These are phyloP conservation scores for Adiantum capillusveneris DNA, from an alignment of 75 land plant species.

Conservation along the genomic window DNA sequence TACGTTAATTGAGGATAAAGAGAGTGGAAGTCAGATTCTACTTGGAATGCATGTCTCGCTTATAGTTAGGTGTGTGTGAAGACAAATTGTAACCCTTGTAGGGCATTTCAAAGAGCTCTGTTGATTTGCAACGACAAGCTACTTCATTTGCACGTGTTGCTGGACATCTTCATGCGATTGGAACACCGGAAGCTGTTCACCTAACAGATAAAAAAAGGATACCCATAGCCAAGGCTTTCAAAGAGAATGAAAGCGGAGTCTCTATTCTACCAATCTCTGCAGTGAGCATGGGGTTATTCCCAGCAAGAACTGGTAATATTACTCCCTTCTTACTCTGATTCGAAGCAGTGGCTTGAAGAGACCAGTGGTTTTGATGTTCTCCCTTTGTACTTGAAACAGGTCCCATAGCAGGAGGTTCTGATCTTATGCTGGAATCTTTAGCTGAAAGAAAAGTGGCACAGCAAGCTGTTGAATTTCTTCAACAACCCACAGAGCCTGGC, in stretches of 20 bases:
- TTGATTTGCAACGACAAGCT: not conserved
- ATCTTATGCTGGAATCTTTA: constrained; percentile 1
- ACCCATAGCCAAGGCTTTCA: not conserved
- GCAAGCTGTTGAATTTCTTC: not conserved
- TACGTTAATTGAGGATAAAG: no score
- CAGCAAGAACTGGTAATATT: not conserved
- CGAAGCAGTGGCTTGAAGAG: no score
- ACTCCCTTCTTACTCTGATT: no score
- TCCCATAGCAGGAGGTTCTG: constrained; percentile 1
- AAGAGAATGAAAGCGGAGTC: not conserved
- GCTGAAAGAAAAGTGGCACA: constrained; percentile 4
- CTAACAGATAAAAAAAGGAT: not conserved
- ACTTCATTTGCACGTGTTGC: constrained; percentile 1
- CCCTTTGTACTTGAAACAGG: not conserved
- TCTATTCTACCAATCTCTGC: not conserved
- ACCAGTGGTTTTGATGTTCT: not conserved
- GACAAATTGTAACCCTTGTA: not conserved
- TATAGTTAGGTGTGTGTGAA: no score
- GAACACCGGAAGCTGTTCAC: not conserved
- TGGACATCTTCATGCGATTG: not conserved
- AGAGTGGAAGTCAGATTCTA: no score
- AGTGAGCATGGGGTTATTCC: not conserved
- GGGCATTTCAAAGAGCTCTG: not conserved
- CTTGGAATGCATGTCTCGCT: no score
- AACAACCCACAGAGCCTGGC: not conserved